Evolutionary conservation across 352 stramenopile genomes (phyloP), one percentile per base, ranked within the genome.

Genomic region (Phytophthora fragariae): DNA sequence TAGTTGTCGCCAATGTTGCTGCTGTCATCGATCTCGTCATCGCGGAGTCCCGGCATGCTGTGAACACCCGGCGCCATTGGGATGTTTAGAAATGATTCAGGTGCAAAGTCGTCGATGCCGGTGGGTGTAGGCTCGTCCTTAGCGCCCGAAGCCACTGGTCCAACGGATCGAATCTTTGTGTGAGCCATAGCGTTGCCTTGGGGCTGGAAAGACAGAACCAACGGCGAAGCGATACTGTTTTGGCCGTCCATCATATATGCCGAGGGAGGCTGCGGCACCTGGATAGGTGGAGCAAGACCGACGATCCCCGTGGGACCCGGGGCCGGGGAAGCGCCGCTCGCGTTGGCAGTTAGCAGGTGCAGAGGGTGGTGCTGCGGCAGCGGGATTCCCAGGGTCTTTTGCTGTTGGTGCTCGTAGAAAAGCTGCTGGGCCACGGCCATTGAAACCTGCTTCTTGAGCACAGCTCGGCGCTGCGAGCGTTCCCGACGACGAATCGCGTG

Each of bases 381-480:
- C 17, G 75, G 66, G 3, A 85, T 79, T 6, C 76, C 85, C 2
- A 92, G 62, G 41, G 78, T 85, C 68, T 94, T 94, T 47, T 92
- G 86, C 53, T 94, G 85, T 64, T 92, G 85, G 73, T 94, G 84
- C 71, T 92, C 85, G 72, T 81, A 91, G 60, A 93, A 94, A 62
- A 93, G 84, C 72, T 93, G 85, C 55, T 94, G 85, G 5, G 87
- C 85, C 35, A 94, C 85, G 0, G 85, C 86, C 83, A 94, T 91
- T 3, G 83, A 92, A 31, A 92, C 86, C 52, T 95, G 86, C 58
- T 92, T 91, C 76, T 95, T 95, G 44, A 94, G 72, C 62, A 95
- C 80, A 5, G 88, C 85, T 14, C 88, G 86, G 39, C 85, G 82
- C 76, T 93, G 86, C 29, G 86, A 94, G n/a, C 88, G 86, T 58